phyloP scores from a whole-genome alignment of 1,284 basidiomycete genomes.

The Vanrija pseudolonga region DNA sequence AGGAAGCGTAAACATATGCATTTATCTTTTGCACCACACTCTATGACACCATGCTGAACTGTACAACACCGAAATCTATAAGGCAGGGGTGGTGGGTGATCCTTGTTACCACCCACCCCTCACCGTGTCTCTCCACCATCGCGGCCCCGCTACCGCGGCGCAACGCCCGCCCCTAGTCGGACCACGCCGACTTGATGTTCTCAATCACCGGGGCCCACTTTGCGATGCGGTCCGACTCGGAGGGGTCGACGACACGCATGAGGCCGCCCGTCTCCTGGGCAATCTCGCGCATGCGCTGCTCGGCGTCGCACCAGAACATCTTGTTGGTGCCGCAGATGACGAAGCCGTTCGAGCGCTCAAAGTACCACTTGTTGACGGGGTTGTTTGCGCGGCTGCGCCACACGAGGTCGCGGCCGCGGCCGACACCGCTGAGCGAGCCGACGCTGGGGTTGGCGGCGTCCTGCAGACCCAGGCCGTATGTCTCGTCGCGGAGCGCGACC shows the following conservation, averaged over 20 bases:
- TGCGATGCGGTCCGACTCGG: conserved; percentile 71
- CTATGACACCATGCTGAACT: background rate
- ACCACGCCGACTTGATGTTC: conserved; percentile 78
- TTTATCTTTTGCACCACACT: background rate
- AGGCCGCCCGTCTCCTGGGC: conserved; percentile 36
- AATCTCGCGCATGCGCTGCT: conserved; percentile 52
- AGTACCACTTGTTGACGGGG: conserved; percentile 99
- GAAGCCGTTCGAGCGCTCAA: conserved; percentile 90
- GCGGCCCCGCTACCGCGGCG: background rate
- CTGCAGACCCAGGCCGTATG: conserved; percentile 89
- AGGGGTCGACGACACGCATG: conserved; percentile 72
- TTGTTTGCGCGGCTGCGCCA: conserved; percentile 92
- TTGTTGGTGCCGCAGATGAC: conserved; percentile 68
- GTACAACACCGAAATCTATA: conserved; percentile 1
- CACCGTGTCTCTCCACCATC: too few relatives aligned
- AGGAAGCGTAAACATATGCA: too few relatives aligned
- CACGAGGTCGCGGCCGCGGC: conserved; percentile 87
- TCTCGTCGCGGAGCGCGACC: conserved; percentile 97
- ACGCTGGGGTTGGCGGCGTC: conserved; percentile 90
- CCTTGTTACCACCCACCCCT: too few relatives aligned
- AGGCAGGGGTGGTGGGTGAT: background rate
- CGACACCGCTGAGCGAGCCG: conserved; percentile 82
- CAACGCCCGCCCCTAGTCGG: background rate
- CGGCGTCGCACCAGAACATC: conserved; percentile 98
- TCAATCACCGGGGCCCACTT: conserved; percentile 71